Evolutionary conservation across 2,329 filamentous ascomycete species (phyloP), one percentile per base, ranked within the genome.

Genomic region (Trichoderma koningiopsis): DNA sequence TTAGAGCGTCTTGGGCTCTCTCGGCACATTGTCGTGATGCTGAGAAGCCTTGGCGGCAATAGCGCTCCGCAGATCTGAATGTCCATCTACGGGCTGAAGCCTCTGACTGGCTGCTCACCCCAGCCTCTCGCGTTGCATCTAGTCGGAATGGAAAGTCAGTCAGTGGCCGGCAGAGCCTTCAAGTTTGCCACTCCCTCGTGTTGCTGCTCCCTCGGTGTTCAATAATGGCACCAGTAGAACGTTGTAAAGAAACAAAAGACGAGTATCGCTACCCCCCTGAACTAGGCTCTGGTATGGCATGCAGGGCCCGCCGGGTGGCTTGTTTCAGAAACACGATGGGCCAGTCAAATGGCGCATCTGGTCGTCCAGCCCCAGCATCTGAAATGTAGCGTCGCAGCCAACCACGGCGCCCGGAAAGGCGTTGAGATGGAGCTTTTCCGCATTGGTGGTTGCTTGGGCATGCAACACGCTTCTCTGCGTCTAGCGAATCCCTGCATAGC

Each of bases 291-390:
- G 29, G 29, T 40, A 67, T 67, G 63, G 63, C 55, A 70, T 68
- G 68, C 68, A 70, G 53, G 68, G 61, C 55, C 61, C 52, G 43
- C 61, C 22, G 27, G 27, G 57, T 68, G 63, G 62, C 68, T 70
- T 64, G 68, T 70, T 70, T 70, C 68, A 70, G 68, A 62, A 61
- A 14, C 56, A 19, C 37, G 33, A 27, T 27, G 37, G 40, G n/a
- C 68, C 68, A 68, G 63, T 68, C 64, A 70, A 37, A 62, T 56
- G 56, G 64, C 68, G 64, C 40, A 53, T 40, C 40, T 68, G 56
- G 57, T 27, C 37, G 57, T 52, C 57, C 29, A 31, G 40, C 35
- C 58, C 56, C 43, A 52, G 37, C 64, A 61, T 68, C 63, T 62
- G 68, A 68, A 58, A 56, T 37, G 56, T 64, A 61, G 53, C 27